Evolutionary conservation across 2,329 filamentous ascomycete species (phyloP), one percentile per base, ranked within the genome.

Genomic region (Scytalidium sp.): DNA sequence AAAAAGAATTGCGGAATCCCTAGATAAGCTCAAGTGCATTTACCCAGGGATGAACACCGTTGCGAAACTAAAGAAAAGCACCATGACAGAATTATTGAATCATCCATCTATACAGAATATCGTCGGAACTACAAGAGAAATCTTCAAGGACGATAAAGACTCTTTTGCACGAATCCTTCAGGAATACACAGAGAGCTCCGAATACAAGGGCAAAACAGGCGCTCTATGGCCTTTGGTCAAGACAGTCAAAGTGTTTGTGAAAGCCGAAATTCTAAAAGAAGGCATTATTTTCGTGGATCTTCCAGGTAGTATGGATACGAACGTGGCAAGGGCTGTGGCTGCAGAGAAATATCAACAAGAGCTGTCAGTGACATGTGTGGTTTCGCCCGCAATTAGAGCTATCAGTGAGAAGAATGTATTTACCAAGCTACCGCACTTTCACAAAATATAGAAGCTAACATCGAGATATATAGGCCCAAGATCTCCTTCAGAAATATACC

Each of bases 271-370:
- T 1, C 60, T 82, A 1, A 69, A 68, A 1, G 71, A 74, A 3
- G 77, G 78, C 0, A 69, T 77, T 2, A 71, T 74, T 0, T 64
- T 81, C 3, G 76, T 80, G 1, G 77, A 82, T 51, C 65, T 82
- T 0, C 79, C 79, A 0, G 79, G 79, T 7, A 67, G 78, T 0
- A 73, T 74, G 0, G 79, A 83, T 55, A 70, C 67, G 0, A 76
- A 76, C 53, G 70, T 70, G 17, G 74, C 71, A 22, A 67, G 74
- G 46, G 66, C 69, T 41, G 66, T 68, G 19, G 71, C 76, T 19
- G 72, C 73, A 2, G 64, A 72, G 43, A 58, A 61, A 0, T 75
- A 76, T 50, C 70, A 49, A n/a, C 53, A 52, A 40, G 42, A 57
- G 3, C 50, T 62, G 8, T 19, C 50, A 3, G 41, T 61, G 1